A percentile compares a stretch with the other conserved stretches of the same genome.
Conservation (phyloP, 257 asterid species). For the Penstemon barbatus region DNA sequence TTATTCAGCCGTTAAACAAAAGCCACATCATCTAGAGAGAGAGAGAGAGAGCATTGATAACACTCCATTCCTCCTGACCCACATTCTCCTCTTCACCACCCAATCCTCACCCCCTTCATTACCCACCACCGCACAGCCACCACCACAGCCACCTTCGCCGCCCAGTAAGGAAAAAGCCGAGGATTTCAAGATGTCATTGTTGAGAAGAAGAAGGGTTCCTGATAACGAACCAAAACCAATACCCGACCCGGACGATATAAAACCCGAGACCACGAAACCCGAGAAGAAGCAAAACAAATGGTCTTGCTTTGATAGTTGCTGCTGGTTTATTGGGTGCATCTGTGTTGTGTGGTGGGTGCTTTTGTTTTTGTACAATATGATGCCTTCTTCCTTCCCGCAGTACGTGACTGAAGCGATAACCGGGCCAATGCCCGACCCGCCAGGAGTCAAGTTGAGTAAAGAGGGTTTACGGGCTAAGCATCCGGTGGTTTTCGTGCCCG, state of each 20-base stretch:
- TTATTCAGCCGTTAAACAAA: background rate
- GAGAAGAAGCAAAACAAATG: constrained; percentile 43
- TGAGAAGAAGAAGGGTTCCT: constrained; percentile 54
- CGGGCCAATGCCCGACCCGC: constrained; percentile 92
- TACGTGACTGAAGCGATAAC: constrained; percentile 76
- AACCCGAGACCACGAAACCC: constrained; percentile 33
- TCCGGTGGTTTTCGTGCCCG: constrained; percentile 70
- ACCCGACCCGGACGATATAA: constrained; percentile 42
- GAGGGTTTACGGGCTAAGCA: constrained; percentile 73
- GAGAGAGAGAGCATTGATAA: background rate
- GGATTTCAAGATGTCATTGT: constrained; percentile 36
- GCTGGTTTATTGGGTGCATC: constrained; percentile 78
- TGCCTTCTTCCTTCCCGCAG: constrained; percentile 92
- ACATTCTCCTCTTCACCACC: constrained; percentile 15
- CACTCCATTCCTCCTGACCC: constrained; percentile 22
- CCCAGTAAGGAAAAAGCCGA: background rate
- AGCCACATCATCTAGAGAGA: background rate
- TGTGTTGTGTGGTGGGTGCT: constrained; percentile 80
- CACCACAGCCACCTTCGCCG: constrained; percentile 8
- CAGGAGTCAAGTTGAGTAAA: constrained; percentile 70
- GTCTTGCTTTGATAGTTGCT: constrained; percentile 83
- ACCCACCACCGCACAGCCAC: constrained; percentile 22
- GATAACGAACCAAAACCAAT: constrained; percentile 38
- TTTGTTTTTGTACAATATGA: constrained; percentile 62
- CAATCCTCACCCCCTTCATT: background rate